These are phyloP conservation scores for Sclerotinia glacialis DNA, from an alignment of 2,329 filamentous ascomycete genomes.

Conservation along the genomic window DNA sequence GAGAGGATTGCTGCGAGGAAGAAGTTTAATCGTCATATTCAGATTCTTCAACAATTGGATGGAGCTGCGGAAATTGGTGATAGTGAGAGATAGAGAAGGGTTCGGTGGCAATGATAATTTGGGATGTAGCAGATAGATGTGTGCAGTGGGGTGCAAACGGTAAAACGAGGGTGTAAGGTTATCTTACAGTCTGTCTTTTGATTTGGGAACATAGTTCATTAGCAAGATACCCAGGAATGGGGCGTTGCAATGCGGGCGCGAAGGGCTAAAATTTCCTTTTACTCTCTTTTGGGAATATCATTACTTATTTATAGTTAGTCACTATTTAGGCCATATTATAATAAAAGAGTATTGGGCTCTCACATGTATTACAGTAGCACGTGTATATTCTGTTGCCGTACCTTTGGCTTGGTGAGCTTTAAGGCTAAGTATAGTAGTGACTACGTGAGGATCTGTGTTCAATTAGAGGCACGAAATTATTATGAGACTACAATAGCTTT, in stretches of 20 bases:
- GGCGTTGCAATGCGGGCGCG: neutral
- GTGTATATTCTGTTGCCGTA: too few relatives aligned
- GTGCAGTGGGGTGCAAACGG: neutral
- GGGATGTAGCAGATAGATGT: neutral
- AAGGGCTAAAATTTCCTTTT: neutral
- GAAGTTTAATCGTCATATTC: constrained; percentile 8
- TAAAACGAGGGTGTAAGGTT: neutral
- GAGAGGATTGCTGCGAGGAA: constrained; percentile 25
- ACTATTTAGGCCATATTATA: neutral
- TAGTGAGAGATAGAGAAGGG: neutral
- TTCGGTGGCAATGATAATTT: neutral
- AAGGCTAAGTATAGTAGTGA: too few relatives aligned
- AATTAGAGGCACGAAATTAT: too few relatives aligned
- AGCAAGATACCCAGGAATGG: neutral
- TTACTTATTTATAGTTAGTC: too few relatives aligned
- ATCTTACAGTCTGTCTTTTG: neutral
- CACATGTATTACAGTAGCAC: too few relatives aligned
- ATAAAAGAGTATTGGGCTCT: neutral
- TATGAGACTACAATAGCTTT: too few relatives aligned
- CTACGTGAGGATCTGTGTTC: too few relatives aligned
- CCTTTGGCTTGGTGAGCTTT: too few relatives aligned
- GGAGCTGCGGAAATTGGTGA: neutral
- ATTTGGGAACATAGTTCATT: neutral
- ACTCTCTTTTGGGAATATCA: neutral
- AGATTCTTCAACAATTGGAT: neutral